These are phyloP conservation scores for Hortaea werneckii DNA, from an alignment of 2,329 filamentous ascomycete genomes.

Conservation along the genomic window DNA sequence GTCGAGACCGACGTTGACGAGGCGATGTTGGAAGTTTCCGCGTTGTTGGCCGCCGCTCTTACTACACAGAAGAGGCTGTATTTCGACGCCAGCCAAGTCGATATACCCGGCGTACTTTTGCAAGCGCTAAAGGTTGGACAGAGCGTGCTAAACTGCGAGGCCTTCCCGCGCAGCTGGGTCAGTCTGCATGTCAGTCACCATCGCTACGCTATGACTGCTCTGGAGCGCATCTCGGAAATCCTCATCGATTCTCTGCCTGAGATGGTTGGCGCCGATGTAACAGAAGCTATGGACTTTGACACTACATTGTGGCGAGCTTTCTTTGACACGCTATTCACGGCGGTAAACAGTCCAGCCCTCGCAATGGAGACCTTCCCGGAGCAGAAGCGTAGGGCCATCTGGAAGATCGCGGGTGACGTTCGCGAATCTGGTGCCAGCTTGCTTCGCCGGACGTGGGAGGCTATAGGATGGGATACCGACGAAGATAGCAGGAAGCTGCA, in stretches of 20 bases:
- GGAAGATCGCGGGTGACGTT: constrained; percentile 98
- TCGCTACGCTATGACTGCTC: constrained; percentile 65
- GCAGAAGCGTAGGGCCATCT: constrained; percentile 89
- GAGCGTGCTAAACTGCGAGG: constrained; percentile 79
- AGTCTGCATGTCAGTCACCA: constrained; percentile 64
- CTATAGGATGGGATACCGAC: constrained; percentile 90
- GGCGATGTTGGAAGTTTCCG: constrained; percentile 76
- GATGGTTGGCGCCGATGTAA: constrained; percentile 71
- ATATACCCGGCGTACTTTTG: constrained; percentile 64
- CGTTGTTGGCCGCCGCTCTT: constrained; percentile 60
- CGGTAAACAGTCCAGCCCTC: constrained; percentile 79
- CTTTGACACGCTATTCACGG: constrained; percentile 77
- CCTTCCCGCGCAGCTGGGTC: constrained; percentile 82
- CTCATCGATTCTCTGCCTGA: constrained; percentile 74
- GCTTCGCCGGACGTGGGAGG: constrained; percentile 78
- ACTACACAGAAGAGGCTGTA: constrained; percentile 20
- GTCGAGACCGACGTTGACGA: constrained; percentile 53
- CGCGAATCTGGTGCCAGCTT: constrained; percentile 83
- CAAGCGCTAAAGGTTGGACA: constrained; percentile 75
- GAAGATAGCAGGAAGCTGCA: constrained; percentile 69
- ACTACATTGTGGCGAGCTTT: constrained; percentile 91
- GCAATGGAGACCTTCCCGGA: constrained; percentile 94
- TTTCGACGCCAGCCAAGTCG: constrained; percentile 42
- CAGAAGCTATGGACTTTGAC: constrained; percentile 54
- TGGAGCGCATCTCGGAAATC: constrained; percentile 72